phyloP scores from a whole-genome alignment of 75 land plant species.

The Chamaecyparis obtusa region DNA sequence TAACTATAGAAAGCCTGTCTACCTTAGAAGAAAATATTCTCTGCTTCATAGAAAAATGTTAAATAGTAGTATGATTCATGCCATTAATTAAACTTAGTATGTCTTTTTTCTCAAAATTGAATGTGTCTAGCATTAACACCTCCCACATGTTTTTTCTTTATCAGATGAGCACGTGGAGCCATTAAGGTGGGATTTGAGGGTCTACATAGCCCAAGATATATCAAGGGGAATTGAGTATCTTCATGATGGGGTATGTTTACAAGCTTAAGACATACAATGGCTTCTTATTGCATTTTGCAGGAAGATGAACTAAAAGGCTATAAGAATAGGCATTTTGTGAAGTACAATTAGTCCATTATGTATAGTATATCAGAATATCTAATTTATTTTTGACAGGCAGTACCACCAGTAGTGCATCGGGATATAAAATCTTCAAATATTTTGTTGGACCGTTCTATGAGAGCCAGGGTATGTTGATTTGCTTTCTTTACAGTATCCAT shows the following conservation, averaged over 20 bases:
- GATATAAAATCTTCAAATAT: conserved; percentile 44
- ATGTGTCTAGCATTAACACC: neutral
- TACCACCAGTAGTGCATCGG: conserved; percentile 40
- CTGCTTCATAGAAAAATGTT: neutral
- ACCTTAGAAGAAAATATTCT: neutral
- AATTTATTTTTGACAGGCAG: conserved; percentile 27
- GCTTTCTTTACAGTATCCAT: neutral
- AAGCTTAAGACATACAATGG: neutral
- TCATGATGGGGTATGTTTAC: conserved; percentile 39
- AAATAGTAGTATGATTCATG: neutral
- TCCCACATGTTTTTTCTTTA: neutral
- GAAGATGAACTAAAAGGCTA: neutral
- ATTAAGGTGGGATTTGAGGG: conserved; percentile 39
- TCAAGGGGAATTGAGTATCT: conserved; percentile 45
- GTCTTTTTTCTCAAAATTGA: neutral
- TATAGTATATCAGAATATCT: neutral
- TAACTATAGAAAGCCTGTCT: neutral
- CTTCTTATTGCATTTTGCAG: neutral
- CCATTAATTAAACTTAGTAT: neutral
- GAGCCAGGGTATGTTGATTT: conserved; percentile 31
- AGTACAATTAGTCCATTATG: neutral
- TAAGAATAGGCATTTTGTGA: conserved; percentile 6
- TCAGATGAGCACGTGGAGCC: conserved; percentile 27
- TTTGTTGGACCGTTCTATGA: conserved; percentile 34
- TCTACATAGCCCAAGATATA: conserved; percentile 39